Percentiles rank a stretch among this genome's conserved stretches.
Conservation (phyloP, 345 rosid species). For the Camelina neglecta region DNA sequence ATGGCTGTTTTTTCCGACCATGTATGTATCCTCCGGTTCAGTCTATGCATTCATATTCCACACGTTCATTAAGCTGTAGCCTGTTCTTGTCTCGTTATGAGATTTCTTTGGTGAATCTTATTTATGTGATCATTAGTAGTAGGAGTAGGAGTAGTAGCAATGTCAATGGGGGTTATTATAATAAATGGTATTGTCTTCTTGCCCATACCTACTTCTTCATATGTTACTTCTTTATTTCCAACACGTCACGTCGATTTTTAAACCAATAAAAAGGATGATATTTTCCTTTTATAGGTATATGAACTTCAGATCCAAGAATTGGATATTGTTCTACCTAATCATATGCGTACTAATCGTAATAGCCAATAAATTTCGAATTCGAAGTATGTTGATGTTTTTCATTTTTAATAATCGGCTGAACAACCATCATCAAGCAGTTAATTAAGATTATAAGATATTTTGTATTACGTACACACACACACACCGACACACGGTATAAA, state of each 20-base stretch:
- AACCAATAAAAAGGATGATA: neutral
- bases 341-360: neutral
- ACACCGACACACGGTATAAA: too few species aligned
- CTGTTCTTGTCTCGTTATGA: constrained; percentile 1
- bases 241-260: neutral
- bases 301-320: neutral
- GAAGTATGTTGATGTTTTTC: neutral
- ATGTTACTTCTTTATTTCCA: neutral
- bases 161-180: neutral
- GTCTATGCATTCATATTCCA: neutral
- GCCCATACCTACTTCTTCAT: neutral
- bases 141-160: neutral
- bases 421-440: neutral
- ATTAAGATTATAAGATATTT: neutral
- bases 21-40: too few species aligned
- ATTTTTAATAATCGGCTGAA: neutral
- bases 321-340: neutral
- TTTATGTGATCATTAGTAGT: neutral
- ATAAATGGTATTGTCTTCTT: neutral
- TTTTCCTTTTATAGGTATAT: neutral
- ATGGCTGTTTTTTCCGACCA: neutral
- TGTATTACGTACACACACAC: too few species aligned
- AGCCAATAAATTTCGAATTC: neutral
- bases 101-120: neutral
- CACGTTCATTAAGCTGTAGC: neutral